Base-by-base conservation (phyloP, 2,329 filamentous ascomycete genomes). In the Aureobasidium sp. region DNA sequence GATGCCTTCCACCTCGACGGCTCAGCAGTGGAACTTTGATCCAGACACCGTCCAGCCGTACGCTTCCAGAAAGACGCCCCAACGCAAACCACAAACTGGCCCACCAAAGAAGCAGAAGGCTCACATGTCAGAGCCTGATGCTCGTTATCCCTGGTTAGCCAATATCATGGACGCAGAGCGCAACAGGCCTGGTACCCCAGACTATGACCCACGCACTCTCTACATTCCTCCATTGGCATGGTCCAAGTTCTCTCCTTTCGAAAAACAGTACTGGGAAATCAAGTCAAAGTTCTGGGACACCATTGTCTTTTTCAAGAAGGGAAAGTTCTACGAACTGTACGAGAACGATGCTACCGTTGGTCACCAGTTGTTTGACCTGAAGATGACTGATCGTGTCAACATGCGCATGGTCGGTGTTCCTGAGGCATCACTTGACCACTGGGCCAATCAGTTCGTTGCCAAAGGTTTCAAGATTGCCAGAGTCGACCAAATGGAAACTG, bases 341-440 rank as follows among this genome's bases (percentile, higher is more conserved):
- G 94, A 99, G 73, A 96, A 97, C 64, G 94, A 99, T 75, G 94
- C 94, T 5, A 96, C 93, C 0, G 87, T 97, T 61, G 94, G 94
- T 5, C 92, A 99, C 71, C 94, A 97, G 73, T 81, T 97, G 16
- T 99, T 99, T 69, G 94, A 99, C 73, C 82, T 99, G 62, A 99
- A 99, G 77, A 87, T 99, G 72, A 99, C 94, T 0, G 94, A 99
- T 69, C 85, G 94, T 60, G 94, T 99, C 73, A 99, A 99, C 73
- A 99, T 99, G 94, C 89, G 93, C 67, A 99, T 99, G 94, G 94
- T 97, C 2, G 94, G 94, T 64, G 94, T 99, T 0, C 94, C 94
- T 0, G 94, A 99, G 74, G 89, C 91, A 70, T 96, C 91, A 13
- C 79, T 99, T n/a, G 90, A 94, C 69, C 87, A 94, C 73, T 99